Evolutionary conservation across 768 basidiomycete genomes (phyloP).

Genomic region (Auricularia auricula-judae): DNA sequence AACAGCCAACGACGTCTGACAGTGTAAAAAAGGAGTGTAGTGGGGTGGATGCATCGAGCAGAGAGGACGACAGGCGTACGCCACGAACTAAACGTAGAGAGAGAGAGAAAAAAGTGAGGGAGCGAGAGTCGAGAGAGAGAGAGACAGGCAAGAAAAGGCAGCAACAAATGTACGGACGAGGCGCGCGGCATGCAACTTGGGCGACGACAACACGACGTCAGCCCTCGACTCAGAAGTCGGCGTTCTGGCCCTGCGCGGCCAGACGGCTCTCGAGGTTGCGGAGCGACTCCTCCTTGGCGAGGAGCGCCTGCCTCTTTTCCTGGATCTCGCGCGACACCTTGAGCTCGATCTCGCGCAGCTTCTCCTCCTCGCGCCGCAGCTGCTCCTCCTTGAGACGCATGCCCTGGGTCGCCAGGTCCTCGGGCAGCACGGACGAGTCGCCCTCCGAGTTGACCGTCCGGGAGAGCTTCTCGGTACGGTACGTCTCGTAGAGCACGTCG

Average conservation of each 20-base stretch:
- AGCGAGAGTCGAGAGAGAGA: not conserved
- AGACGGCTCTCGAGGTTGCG: slow-evolving; percentile 86
- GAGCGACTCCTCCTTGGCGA: slow-evolving; percentile 93
- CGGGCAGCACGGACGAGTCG: slow-evolving; percentile 85
- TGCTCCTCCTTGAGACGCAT: slow-evolving; percentile 99
- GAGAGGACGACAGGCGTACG: not conserved
- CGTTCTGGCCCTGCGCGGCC: slow-evolving; percentile 77
- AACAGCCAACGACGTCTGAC: not conserved
- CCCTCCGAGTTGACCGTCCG: slow-evolving; percentile 76
- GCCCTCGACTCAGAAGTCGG: slow-evolving; percentile 45
- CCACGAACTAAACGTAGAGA: not conserved
- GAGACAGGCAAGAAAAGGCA: not conserved
- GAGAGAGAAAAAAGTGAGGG: not conserved
- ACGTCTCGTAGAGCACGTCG: slow-evolving; percentile 91
- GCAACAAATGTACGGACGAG: not conserved
- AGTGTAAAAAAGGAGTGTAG: not conserved
- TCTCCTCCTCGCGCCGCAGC: slow-evolving; percentile 92
- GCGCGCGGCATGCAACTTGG: not conserved
- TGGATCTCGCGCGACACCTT: slow-evolving; percentile 97
- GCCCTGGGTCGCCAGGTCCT: slow-evolving; percentile 93
- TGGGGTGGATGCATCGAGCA: not conserved
- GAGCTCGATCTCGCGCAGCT: slow-evolving; percentile 96
- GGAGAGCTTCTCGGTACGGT: slow-evolving; percentile 95
- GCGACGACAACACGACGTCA: not conserved
- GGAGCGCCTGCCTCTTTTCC: slow-evolving; percentile 90